phyloP scores from a whole-genome alignment of 2,329 filamentous ascomycete species.

The Venturia pyrina region DNA sequence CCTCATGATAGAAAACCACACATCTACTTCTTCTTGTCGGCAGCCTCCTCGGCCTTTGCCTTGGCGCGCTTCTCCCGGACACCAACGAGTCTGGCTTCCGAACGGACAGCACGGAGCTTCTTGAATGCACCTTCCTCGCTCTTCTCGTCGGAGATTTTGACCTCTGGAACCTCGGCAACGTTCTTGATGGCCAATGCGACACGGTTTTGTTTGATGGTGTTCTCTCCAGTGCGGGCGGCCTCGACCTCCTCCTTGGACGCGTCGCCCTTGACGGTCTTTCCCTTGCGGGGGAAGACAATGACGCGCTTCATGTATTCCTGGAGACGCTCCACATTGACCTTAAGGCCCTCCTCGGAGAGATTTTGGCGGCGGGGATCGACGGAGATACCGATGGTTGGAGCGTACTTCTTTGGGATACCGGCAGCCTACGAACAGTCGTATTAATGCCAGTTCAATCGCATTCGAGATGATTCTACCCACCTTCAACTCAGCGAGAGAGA shows the following conservation, averaged over 20 bases:
- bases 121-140: constrained; percentile 78
- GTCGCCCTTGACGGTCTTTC: constrained; percentile 89
- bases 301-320: constrained; percentile 95
- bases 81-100: constrained; percentile 72
- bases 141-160: constrained; percentile 59
- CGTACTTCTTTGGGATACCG: constrained; percentile 87
- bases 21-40: constrained; percentile 68
- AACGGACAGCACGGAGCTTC: constrained; percentile 74
- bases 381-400: constrained; percentile 90
- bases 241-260: constrained; percentile 74
- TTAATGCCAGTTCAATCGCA: background rate
- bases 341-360: constrained; percentile 89
- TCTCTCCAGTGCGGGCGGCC: constrained; percentile 48
- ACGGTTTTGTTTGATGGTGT: constrained; percentile 42
- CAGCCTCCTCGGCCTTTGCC: constrained; percentile 76
- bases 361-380: constrained; percentile 97
- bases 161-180: constrained; percentile 65
- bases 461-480: constrained; percentile 43
- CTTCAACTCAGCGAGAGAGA: constrained; percentile 97
- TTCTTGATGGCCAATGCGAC: constrained; percentile 63
- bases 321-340: constrained; percentile 92
- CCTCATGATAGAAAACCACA: background rate
- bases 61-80: constrained; percentile 86
- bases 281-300: constrained; percentile 96
- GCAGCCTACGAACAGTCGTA: constrained; percentile 56